Conservation (phyloP, 2,329 filamentous ascomycete species). For the Talaromyces sp. region DNA sequence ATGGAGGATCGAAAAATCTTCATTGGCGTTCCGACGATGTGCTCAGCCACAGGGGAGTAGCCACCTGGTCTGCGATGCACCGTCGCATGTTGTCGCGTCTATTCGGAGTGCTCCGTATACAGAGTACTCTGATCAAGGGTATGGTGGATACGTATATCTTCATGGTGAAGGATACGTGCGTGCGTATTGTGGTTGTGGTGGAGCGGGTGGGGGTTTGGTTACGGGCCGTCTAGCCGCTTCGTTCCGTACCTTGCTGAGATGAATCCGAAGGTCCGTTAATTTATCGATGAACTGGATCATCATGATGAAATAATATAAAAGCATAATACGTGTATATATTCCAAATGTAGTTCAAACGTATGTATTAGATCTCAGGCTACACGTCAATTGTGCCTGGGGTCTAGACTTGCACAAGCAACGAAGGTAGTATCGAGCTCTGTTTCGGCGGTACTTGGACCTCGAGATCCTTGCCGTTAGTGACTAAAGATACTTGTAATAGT, state of each 20-base stretch:
- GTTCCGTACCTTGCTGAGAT: constrained; percentile 10
- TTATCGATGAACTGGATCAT: background rate
- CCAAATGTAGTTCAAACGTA: background rate
- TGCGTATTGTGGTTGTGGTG: constrained; percentile 3
- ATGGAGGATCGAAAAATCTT: background rate
- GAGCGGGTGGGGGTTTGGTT: background rate
- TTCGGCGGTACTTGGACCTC: background rate
- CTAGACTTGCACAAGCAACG: background rate
- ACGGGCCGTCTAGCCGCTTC: constrained; percentile 8
- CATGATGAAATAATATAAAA: background rate
- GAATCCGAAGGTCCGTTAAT: background rate
- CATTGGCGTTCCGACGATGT: background rate
- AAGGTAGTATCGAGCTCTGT: background rate
- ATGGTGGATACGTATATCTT: background rate
- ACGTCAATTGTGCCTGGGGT: background rate
- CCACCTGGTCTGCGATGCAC: background rate
- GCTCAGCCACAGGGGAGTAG: background rate
- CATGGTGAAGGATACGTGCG: background rate
- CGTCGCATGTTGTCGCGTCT: background rate
- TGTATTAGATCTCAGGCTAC: background rate
- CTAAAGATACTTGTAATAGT: background rate
- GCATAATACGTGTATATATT: background rate
- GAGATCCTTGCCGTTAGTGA: background rate
- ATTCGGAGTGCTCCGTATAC: background rate
- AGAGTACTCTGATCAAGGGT: background rate